Base-by-base conservation (phyloP, 2,329 filamentous ascomycete species). In the Fusarium miscanthi region DNA sequence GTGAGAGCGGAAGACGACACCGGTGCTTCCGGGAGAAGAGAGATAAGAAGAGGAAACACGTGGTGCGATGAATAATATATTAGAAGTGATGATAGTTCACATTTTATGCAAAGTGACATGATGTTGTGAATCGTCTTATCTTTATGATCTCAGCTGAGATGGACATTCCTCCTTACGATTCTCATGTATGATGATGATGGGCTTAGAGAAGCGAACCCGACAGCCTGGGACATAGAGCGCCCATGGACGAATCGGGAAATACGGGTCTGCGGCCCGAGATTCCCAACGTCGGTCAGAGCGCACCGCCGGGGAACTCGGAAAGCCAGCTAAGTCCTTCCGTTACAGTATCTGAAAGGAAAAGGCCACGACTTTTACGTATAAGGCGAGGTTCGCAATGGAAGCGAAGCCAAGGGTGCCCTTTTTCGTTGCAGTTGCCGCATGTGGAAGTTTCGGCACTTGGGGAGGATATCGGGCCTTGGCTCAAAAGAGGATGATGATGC, bases 211-310 rank as follows among this genome's bases (percentile, higher is more conserved):
- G 46, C 25, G 45, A 53, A 63, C 64, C 66, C 64, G 66, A 69
- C 64, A 69, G 64, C 64, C 64, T 69, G 66, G 66, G 35, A 69
- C 38, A 23, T 35, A 21, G 13, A 21, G 13, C 19, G 40, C 19
- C 8, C 9, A 3, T 21, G 4, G 31, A 37, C 40, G 40, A 65
- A 65, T 64, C 59, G 59, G 62, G 62, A 57, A 65, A 65, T 37
- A 41, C 75, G 75, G 75, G 33, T 65, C 52, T 19, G 31, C 75
- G 75, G 75, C 59, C 75, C 75, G 75, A 27, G 38, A 21, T 73
- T 57, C 75, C 75, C 62, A 51, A 17, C 37, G 25, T 61, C 69
- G 66, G 70, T 48, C 63, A 63, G 72, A 37, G 42, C 65, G 66
- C 48, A 38, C 66, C 68, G 68, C 52, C 75, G 73, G 59, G 63